These are phyloP conservation scores for Firmiana major DNA, from an alignment of 345 rosid genomes.

Conservation along the genomic window DNA sequence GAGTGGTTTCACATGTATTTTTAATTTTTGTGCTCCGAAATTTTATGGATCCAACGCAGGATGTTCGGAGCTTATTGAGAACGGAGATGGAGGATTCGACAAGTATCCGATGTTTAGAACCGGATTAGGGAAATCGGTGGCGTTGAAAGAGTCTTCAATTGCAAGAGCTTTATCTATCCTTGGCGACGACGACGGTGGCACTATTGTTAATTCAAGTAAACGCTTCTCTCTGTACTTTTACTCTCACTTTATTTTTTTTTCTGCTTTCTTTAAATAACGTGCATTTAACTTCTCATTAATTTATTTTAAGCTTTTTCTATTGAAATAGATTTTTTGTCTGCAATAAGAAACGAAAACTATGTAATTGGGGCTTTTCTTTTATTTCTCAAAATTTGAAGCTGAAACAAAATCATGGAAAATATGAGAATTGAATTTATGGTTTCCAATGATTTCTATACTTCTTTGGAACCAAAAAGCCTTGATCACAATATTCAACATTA, in stretches of 20 bases:
- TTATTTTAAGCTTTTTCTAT: neutral
- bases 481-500: neutral
- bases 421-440: neutral
- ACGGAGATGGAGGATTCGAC: conserved; percentile 21
- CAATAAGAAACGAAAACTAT: neutral
- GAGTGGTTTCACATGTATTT: too few species aligned
- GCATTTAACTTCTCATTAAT: neutral
- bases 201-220: conserved; percentile 33
- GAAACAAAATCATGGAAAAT: neutral
- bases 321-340: neutral
- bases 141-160: conserved; percentile 57
- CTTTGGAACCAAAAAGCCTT: neutral
- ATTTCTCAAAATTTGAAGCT: neutral
- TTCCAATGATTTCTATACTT: neutral
- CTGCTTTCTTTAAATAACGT: neutral
- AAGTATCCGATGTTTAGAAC: conserved; percentile 52
- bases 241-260: neutral
- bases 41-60: conserved; percentile 22
- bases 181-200: conserved; percentile 21
- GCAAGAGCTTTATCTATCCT: conserved; percentile 61
- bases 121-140: conserved; percentile 61
- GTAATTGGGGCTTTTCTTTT: neutral
- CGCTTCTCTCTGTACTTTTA: neutral
- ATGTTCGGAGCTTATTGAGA: conserved; percentile 41
- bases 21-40: neutral